These are phyloP conservation scores for Malassezia slooffiae DNA, from an alignment of 1,284 basidiomycete genomes.

Conservation along the genomic window DNA sequence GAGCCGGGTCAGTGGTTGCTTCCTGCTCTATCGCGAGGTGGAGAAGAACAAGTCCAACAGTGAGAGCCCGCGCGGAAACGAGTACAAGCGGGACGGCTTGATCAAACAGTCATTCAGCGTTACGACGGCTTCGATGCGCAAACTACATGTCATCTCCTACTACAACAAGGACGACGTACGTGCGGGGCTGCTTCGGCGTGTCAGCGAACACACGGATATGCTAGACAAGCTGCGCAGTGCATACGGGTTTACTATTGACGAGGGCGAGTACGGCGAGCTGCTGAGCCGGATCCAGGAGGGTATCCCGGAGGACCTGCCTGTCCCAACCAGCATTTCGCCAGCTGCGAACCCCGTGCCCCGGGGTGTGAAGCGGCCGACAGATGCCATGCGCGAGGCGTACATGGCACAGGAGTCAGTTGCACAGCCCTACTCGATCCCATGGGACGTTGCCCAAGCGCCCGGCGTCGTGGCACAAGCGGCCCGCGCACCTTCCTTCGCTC, in stretches of 20 bases:
- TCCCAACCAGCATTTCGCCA: too few relatives aligned
- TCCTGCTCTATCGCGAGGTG: constrained; percentile 49
- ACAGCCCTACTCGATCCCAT: too few relatives aligned
- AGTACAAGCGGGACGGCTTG: constrained; percentile 45
- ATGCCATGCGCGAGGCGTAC: too few relatives aligned
- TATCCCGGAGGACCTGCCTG: constrained; percentile 1
- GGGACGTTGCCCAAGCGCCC: too few relatives aligned
- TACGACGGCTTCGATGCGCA: constrained; percentile 41
- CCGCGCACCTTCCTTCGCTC: too few relatives aligned
- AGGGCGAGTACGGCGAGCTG: constrained; percentile 17
- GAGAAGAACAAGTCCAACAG: constrained; percentile 35
- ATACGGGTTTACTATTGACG: too few relatives aligned
- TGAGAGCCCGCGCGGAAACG: constrained; percentile 31
- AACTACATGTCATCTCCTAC: constrained; percentile 45
- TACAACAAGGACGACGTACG: constrained; percentile 41
- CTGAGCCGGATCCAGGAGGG: constrained; percentile 4
- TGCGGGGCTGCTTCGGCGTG: constrained; percentile 29
- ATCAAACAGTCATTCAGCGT: constrained; percentile 46
- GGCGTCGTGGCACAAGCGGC: too few relatives aligned
- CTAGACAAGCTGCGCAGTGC: too few relatives aligned
- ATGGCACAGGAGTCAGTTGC: too few relatives aligned
- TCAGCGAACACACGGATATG: constrained; percentile 37
- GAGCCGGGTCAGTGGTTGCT: constrained; percentile 50
- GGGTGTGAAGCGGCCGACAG: too few relatives aligned
- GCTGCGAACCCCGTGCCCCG: too few relatives aligned